phyloP scores from a whole-genome alignment of 1,284 basidiomycete species.

The Irpex lacteus region DNA sequence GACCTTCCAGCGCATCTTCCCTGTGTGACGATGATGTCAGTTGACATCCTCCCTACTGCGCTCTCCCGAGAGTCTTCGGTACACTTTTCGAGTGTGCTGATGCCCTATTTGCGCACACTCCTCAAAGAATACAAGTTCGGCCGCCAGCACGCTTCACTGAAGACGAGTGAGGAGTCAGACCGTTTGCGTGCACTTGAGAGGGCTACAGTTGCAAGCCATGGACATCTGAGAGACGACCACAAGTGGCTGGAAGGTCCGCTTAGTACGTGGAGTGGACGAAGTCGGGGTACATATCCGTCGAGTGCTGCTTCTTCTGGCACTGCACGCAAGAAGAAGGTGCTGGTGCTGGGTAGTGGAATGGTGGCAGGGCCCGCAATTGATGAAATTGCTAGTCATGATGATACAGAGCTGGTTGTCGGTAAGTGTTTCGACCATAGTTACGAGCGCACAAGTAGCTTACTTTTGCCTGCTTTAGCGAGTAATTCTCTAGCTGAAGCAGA shows the following conservation, averaged over 20 bases:
- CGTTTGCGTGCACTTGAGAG: slow-evolving; percentile 48
- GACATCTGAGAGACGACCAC: slow-evolving; percentile 53
- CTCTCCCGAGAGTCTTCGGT: slow-evolving; percentile 78
- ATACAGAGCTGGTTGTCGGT: slow-evolving; percentile 77
- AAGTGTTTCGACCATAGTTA: slow-evolving; percentile 27
- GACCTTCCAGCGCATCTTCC: slow-evolving; percentile 45
- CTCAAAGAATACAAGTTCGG: slow-evolving; percentile 36
- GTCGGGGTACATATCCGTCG: neutral
- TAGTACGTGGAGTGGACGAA: slow-evolving; percentile 30
- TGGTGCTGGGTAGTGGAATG: slow-evolving; percentile 90
- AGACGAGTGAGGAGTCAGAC: slow-evolving; percentile 24
- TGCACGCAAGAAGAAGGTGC: slow-evolving; percentile 35
- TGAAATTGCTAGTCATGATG: slow-evolving; percentile 56
- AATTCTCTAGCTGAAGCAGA: slow-evolving; percentile 67
- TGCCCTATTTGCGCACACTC: slow-evolving; percentile 68
- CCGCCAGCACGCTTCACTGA: slow-evolving; percentile 17
- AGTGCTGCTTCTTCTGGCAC: neutral
- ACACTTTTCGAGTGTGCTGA: slow-evolving; percentile 67
- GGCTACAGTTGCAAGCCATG: slow-evolving; percentile 71
- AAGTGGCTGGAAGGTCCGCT: slow-evolving; percentile 60
- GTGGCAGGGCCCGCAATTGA: slow-evolving; percentile 85
- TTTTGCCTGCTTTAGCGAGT: neutral
- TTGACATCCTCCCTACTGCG: slow-evolving; percentile 86
- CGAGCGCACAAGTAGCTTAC: neutral
- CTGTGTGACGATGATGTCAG: slow-evolving; percentile 75